A percentile compares a stretch with the other conserved stretches of the same genome.
These are phyloP conservation scores for Plenodomus biglobosus DNA, from an alignment of 2,329 filamentous ascomycete species.

Conservation along the genomic window DNA sequence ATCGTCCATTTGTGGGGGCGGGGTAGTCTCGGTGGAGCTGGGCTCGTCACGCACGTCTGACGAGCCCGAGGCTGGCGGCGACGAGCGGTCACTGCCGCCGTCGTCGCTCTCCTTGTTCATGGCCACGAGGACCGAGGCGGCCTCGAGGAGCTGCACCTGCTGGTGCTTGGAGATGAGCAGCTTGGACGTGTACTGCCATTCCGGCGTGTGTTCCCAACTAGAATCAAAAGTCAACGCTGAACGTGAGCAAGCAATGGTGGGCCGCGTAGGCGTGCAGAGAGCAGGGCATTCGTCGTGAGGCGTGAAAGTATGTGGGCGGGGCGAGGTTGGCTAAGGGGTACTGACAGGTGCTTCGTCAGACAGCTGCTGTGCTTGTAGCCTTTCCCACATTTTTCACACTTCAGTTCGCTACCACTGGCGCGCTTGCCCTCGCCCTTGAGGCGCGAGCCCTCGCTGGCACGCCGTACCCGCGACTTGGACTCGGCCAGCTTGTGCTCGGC, in stretches of 20 bases:
- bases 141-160: slow-evolving; percentile 95
- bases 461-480: slow-evolving; percentile 58
- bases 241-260: slow-evolving; percentile 16
- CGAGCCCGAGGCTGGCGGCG: slow-evolving; percentile 77
- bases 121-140: slow-evolving; percentile 89
- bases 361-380: slow-evolving; percentile 99
- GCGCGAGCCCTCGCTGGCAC: slow-evolving; percentile 83
- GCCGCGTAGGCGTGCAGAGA: slow-evolving; percentile 15
- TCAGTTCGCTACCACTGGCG: slow-evolving; percentile 79
- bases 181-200: slow-evolving; percentile 97
- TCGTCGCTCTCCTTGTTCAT: slow-evolving; percentile 74
- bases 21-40: slow-evolving; percentile 91
- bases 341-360: slow-evolving; percentile 99
- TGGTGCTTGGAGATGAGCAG: slow-evolving; percentile 99
- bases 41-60: slow-evolving; percentile 73
- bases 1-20: slow-evolving; percentile 74
- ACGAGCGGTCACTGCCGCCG: slow-evolving; percentile 75
- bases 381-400: slow-evolving; percentile 98
- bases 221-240: slow-evolving; percentile 39
- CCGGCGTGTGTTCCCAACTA: slow-evolving; percentile 99
- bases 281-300: slow-evolving; percentile 44
- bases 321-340: slow-evolving; percentile 59
- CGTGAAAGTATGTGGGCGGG: slow-evolving; percentile 49
- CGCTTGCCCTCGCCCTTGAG: slow-evolving; percentile 81
- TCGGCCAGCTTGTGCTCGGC: slow-evolving; percentile 51